Conservation (phyloP, 257 asterid genomes). For the Solanum boliviense region DNA sequence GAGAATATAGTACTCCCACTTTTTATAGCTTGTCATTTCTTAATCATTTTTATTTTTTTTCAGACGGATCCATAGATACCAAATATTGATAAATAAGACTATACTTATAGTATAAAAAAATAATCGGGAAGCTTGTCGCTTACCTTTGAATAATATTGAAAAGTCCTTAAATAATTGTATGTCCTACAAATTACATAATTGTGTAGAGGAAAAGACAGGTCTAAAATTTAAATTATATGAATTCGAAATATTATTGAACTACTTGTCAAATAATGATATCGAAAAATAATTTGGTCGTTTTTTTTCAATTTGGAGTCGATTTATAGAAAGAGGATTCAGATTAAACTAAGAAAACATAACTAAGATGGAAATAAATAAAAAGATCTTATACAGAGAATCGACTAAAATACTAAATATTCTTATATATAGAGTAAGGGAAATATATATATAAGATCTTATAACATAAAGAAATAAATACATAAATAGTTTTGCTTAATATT, state of each 20-base stretch:
- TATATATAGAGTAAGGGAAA: neutral
- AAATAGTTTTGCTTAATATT: neutral
- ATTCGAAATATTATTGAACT: neutral
- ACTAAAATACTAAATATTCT: too few species aligned
- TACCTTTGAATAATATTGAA: neutral
- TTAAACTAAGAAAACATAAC: neutral
- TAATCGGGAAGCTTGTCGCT: neutral
- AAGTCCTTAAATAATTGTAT: neutral
- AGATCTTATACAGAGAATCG: neutral
- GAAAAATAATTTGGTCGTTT: neutral
- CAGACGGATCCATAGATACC: neutral
- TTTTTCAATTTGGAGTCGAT: neutral
- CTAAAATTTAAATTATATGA: neutral
- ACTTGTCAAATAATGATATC: neutral
- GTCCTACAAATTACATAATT: neutral
- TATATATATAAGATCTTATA: too few species aligned
- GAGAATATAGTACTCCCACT: neutral
- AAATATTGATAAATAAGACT: neutral
- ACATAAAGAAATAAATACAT: too few species aligned
- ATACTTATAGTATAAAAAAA: neutral
- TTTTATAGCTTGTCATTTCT: neutral
- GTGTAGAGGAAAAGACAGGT: neutral
- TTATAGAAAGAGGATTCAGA: neutral
- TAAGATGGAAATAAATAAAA: too few species aligned
- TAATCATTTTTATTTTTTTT: neutral